These are phyloP conservation scores for Colletotrichum coccodes DNA, from an alignment of 2,329 filamentous ascomycete genomes.

Conservation along the genomic window DNA sequence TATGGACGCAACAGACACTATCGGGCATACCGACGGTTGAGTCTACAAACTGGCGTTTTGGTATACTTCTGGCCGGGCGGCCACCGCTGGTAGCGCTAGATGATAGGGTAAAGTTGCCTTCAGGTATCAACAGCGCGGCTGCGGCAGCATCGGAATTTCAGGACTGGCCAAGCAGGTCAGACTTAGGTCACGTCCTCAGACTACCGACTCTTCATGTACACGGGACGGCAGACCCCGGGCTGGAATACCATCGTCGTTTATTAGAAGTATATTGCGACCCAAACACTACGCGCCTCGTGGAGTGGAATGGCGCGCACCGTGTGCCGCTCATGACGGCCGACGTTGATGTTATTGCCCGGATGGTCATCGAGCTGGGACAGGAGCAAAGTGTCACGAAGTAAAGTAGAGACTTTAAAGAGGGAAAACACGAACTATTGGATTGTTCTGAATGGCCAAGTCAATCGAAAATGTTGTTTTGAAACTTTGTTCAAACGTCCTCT, in stretches of 20 bases:
- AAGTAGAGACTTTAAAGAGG: no score
- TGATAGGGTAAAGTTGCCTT: conserved; percentile 39
- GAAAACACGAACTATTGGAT: no score
- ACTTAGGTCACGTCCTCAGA: conserved; percentile 57
- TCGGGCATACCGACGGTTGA: conserved; percentile 45
- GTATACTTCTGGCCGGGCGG: conserved; percentile 69
- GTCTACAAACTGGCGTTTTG: conserved; percentile 64
- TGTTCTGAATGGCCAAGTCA: no score
- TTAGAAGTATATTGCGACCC: conserved; percentile 68
- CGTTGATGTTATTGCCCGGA: conserved; percentile 65
- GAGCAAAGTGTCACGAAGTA: no score
- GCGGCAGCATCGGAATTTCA: conserved; percentile 48
- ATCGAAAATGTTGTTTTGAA: no score
- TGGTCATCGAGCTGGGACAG: conserved; percentile 62
- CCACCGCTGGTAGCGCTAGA: conserved; percentile 67
- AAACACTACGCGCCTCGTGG: conserved; percentile 65
- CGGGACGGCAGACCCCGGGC: conserved; percentile 67
- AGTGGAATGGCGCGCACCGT: conserved; percentile 80
- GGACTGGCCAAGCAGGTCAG: conserved; percentile 53
- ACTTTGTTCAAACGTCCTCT: no score
- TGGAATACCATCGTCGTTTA: conserved; percentile 67
- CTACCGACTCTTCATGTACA: conserved; percentile 76
- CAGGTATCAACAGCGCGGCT: conserved; percentile 38
- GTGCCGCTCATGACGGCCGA: conserved; percentile 76
- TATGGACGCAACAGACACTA: conserved; percentile 70